These are phyloP conservation scores for Thalassiosira hispida DNA, from an alignment of 352 stramenopile genomes.

Conservation along the genomic window DNA sequence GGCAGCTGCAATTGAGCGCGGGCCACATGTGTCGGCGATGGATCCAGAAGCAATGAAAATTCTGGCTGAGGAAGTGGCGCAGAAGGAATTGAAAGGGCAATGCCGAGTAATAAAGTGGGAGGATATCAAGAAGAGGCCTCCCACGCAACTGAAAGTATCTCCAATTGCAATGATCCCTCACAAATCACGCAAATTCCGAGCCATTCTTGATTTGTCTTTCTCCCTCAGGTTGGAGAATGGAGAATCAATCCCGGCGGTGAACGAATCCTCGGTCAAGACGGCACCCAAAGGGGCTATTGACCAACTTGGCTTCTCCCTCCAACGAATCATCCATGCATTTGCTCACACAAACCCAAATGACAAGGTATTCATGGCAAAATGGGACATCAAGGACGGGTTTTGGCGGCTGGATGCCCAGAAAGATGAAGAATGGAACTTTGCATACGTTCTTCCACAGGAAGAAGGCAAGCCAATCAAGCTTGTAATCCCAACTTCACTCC, in stretches of 20 bases:
- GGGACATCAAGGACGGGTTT: constrained; percentile 40
- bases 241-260: not conserved
- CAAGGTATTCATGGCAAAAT: constrained; percentile 2
- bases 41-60: constrained; percentile 8
- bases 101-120: constrained; percentile 2
- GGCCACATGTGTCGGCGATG: constrained; percentile 3
- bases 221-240: not conserved
- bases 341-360: not conserved
- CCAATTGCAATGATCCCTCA: not conserved
- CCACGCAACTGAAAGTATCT: constrained; percentile 3
- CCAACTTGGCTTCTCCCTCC: not conserved
- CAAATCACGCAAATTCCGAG: not conserved
- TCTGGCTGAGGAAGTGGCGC: constrained; percentile 1
- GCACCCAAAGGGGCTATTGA: not conserved
- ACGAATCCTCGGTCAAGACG: not conserved
- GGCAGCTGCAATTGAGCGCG: constrained; percentile 1
- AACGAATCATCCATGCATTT: not conserved
- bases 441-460: constrained; percentile 15
- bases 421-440: constrained; percentile 36
- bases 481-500: constrained; percentile 42
- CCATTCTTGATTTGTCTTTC: constrained; percentile 1
- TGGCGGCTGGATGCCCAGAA: constrained; percentile 1
- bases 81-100: not conserved
- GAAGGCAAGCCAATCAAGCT: not conserved
- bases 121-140: constrained; percentile 13